These are phyloP conservation scores for Cyberlindnera maclurae DNA, from an alignment of 805 yeast genomes.

Conservation along the genomic window DNA sequence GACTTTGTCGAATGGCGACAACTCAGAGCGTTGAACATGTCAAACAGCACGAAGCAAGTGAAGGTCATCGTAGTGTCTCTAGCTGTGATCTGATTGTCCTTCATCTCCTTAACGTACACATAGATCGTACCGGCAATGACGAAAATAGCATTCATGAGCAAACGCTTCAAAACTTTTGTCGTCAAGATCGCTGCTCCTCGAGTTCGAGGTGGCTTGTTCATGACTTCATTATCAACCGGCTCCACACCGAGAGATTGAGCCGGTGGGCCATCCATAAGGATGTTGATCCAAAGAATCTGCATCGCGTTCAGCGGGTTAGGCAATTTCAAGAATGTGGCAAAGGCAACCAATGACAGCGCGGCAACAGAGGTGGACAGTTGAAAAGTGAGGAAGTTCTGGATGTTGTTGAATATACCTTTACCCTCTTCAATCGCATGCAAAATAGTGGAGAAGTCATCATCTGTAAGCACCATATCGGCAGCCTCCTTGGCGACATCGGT, in stretches of 20 bases:
- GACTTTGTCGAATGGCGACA: conserved; percentile 88
- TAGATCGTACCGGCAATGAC: conserved; percentile 88
- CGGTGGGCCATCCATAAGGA: conserved; percentile 98
- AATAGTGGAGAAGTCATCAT: conserved; percentile 94
- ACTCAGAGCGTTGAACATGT: conserved; percentile 93
- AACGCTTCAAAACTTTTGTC: conserved; percentile 55
- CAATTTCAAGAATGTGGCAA: conserved; percentile 77
- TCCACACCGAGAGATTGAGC: conserved; percentile 97
- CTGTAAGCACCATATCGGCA: conserved; percentile 94
- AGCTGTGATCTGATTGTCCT: conserved; percentile 72
- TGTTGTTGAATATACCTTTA: conserved; percentile 92
- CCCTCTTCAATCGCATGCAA: conserved; percentile 94
- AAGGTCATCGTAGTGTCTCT: conserved; percentile 99
- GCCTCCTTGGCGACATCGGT: conserved; percentile 99
- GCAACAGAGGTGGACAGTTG: conserved; percentile 96
- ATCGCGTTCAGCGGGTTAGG: conserved; percentile 96
- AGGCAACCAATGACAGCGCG: conserved; percentile 82
- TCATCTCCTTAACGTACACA: conserved; percentile 82
- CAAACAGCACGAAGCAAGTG: conserved; percentile 92
- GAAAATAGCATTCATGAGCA: conserved; percentile 61
- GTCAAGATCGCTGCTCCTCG: conserved; percentile 84
- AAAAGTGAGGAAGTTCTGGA: conserved; percentile 90
- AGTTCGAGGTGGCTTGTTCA: conserved; percentile 93
- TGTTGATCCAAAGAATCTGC: conserved; percentile 98
- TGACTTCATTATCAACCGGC: conserved; percentile 92